Evolutionary conservation across 1,284 basidiomycete genomes (phyloP), one percentile per base, ranked within the genome.

Genomic region (Earliella scabrosa): DNA sequence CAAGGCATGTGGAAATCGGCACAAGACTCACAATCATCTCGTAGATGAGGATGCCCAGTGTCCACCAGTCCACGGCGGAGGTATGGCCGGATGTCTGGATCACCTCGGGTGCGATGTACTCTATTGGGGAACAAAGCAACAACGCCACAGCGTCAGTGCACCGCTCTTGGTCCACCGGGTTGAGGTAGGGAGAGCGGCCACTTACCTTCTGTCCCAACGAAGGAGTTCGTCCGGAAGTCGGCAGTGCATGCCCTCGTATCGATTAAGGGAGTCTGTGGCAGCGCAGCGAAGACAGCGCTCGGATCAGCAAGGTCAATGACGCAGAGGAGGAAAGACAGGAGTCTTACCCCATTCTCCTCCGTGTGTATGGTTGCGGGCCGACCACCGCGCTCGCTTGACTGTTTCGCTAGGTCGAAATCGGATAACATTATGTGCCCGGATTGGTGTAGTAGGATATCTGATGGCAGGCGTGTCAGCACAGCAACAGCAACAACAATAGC

Each of bases 41-140:
- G 78, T 97, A 98, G 67, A 99, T 95, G 68, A 99, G 83, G 67
- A 99, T 99, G 36, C 97, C 97, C 48, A 98, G 80, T 31, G 97
- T 99, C 97, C 95, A 98, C 97, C 97, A 99, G 76, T 99, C 97
- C 50, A 99, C 97, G 8, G 97, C 95, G 59, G 93, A 95, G 34
- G 97, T 98, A 76, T 99, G 97, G 14, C 97, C 97, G 71, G 93
- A 88, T 43, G 95, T 96, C 69, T 95, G 93, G 72, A 99, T 99
- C 57, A 99, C 97, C 78, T 98, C 97, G 59, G 97, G 97, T 39
- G 97, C 96, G 70, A 98, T 98, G 81, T 99, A 98, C 77, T 98
- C 96, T 95, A 72, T 51, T 41, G 27, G 51, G 61, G 51, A 61
- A 50, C 49, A 57, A 58, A 45, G 47, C 38, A 45, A 45, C 35